Conservation (phyloP, 495 filamentous ascomycete species). For the Lophium mytilinum region DNA sequence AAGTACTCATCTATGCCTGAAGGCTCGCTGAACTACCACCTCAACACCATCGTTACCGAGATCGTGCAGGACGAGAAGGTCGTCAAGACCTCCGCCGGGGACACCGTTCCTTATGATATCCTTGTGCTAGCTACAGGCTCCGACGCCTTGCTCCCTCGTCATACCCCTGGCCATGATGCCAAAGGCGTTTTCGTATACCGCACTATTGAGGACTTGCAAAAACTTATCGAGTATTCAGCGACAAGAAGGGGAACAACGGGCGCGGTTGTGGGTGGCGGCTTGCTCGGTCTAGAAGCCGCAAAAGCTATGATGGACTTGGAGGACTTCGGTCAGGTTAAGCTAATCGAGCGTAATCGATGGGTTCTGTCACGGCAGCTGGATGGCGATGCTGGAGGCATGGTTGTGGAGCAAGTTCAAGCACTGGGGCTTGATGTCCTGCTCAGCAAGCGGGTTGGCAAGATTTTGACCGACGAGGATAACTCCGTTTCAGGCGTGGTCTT, state of each 20-base stretch:
- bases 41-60: constrained; percentile 71
- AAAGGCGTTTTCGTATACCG: constrained; percentile 92
- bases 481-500: constrained; percentile 69
- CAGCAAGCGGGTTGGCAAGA: constrained; percentile 65
- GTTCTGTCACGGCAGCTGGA: constrained; percentile 83
- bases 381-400: constrained; percentile 71
- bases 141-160: constrained; percentile 70
- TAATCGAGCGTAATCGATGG: constrained; percentile 88
- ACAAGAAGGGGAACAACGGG: constrained; percentile 60
- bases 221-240: constrained; percentile 65
- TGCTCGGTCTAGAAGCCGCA: constrained; percentile 86
- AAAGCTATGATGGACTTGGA: constrained; percentile 91
- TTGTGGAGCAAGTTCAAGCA: constrained; percentile 71
- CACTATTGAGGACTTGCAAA: constrained; percentile 77
- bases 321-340: constrained; percentile 65
- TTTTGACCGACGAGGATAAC: constrained; percentile 59
- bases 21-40: constrained; percentile 66
- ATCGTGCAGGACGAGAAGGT: constrained; percentile 58
- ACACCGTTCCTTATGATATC: constrained; percentile 72
- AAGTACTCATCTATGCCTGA: constrained; percentile 53
- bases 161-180: constrained; percentile 78
- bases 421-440: constrained; percentile 81
- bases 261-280: constrained; percentile 80
- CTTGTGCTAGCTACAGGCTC: constrained; percentile 90
- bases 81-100: constrained; percentile 63